Percentiles rank a stretch among this genome's conserved stretches.
These are phyloP conservation scores for Coleophoma eucalyptorum DNA, from an alignment of 2,329 filamentous ascomycete species.

Conservation along the genomic window DNA sequence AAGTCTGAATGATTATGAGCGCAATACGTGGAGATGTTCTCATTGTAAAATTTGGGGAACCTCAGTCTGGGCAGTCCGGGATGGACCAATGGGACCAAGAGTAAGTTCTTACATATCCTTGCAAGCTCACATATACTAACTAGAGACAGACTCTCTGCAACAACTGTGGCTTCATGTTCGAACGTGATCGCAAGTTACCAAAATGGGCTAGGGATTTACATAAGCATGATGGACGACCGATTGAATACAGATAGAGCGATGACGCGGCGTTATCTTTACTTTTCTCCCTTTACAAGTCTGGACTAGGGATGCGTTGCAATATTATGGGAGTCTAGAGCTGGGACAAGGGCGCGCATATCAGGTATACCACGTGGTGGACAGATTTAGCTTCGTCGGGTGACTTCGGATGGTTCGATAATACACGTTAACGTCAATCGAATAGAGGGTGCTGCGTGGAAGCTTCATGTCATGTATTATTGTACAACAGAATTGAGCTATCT, in stretches of 20 bases:
- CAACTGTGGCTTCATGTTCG: slow-evolving; percentile 87
- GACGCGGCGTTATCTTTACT: not conserved
- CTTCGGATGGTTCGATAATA: not conserved
- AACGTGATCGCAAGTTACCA: slow-evolving; percentile 80
- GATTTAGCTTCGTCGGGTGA: not conserved
- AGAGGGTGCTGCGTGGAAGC: not conserved
- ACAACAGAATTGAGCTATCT: slow-evolving; percentile 7
- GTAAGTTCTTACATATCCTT: slow-evolving; percentile 46
- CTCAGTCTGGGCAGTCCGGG: slow-evolving; percentile 90
- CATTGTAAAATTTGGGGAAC: slow-evolving; percentile 88
- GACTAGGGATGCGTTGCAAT: slow-evolving; percentile 8
- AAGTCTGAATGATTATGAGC: slow-evolving; percentile 71
- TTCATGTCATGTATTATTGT: slow-evolving; percentile 2
- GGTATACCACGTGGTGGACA: slow-evolving; percentile 6
- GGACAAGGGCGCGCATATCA: slow-evolving; percentile 3
- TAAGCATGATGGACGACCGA: slow-evolving; percentile 22
- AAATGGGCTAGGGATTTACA: slow-evolving; percentile 73
- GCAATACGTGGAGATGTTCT: slow-evolving; percentile 78
- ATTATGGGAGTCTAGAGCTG: slow-evolving; percentile 9
- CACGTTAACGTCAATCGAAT: not conserved
- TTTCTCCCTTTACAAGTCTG: slow-evolving; percentile 2
- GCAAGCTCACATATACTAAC: slow-evolving; percentile 18
- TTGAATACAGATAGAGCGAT: slow-evolving; percentile 22
- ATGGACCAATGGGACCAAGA: slow-evolving; percentile 80
- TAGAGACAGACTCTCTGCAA: slow-evolving; percentile 69